Evolutionary conservation across 208 protist species (phyloP), one percentile per base, ranked within the genome.

Genomic region (Strigomonas oncopelti): DNA sequence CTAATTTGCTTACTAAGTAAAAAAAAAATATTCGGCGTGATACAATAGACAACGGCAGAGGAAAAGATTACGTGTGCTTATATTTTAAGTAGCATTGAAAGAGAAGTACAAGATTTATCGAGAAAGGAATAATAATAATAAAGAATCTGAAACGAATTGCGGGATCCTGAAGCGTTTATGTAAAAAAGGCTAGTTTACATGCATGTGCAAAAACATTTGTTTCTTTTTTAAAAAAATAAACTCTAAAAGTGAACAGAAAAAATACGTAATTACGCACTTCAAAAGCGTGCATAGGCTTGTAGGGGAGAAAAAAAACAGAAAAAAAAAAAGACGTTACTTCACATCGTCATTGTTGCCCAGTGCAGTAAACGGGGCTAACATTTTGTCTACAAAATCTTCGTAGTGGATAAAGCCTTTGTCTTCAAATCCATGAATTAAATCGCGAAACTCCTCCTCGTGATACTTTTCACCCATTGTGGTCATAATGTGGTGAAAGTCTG

Each of bases 391-490:
- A 78, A 96, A 87, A 28, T 91, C 85, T 54, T 94, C 89, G 68
- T 96, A 96, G 63, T 93, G 87, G 73, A 96, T 93, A 20, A 92
- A 77, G 46, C 92, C 92, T 78, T 90, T 84, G 9, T 95, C 87
- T 16, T 95, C 89, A 65, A 96, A 96, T 0, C 92, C 91, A 58
- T 94, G 83, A 73, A 98, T 96, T 13, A 98, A 59, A 57, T 96
- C 91, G 46, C 87, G 81, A 53, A 96, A 93, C 59, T 98, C 95
- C 38, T 98, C 94, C 48, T 98, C 94, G 58, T 89, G 87, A 67
- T 98, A 94, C 72, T 98, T 98, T 72, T 99, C 97, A 29, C 97
- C 97, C 77, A 99, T 88, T 20, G 94, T 98, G 1, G 94, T 98
- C 92, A 99, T 98, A 46, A 99, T 96, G 67, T 98, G 94, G 36